Conservation (phyloP, 257 asterid species). For the Nicotiana undulata region DNA sequence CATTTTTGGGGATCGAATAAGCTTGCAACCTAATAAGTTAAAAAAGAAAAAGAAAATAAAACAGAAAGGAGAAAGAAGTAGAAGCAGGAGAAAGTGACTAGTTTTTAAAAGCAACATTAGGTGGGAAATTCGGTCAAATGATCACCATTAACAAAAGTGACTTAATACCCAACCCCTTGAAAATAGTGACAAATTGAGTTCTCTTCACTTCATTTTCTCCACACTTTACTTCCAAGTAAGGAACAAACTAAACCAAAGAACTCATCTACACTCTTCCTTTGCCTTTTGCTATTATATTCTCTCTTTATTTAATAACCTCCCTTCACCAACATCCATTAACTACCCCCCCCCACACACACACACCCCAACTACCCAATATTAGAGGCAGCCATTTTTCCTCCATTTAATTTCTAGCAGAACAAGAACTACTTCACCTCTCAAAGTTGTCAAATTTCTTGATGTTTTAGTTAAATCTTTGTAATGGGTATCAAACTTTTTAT, state of each 20-base stretch:
- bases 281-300: not conserved
- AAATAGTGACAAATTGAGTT: constrained; percentile 23
- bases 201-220: constrained; percentile 3
- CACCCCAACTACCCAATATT: not conserved
- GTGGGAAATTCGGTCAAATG: not conserved
- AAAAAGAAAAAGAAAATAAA: not conserved
- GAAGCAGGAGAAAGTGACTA: not conserved
- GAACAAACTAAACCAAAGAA: constrained; percentile 19
- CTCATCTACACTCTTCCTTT: constrained; percentile 41
- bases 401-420: not conserved
- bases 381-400: not conserved
- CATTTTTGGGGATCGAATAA: not conserved
- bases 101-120: not conserved
- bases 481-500: constrained; percentile 51
- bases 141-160: not conserved
- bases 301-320: not conserved
- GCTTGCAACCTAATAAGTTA: not conserved
- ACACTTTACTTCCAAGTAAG: constrained; percentile 54
- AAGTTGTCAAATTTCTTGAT: not conserved
- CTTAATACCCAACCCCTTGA: constrained; percentile 1
- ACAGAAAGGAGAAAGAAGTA: not conserved
- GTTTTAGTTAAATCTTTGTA: not conserved
- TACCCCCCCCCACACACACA: not conserved
- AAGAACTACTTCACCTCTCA: not conserved
- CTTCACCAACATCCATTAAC: constrained; percentile 14